Evolutionary conservation across 768 basidiomycete species (phyloP), one percentile per base, ranked within the genome.

Genomic region (Lentinula edodes): DNA sequence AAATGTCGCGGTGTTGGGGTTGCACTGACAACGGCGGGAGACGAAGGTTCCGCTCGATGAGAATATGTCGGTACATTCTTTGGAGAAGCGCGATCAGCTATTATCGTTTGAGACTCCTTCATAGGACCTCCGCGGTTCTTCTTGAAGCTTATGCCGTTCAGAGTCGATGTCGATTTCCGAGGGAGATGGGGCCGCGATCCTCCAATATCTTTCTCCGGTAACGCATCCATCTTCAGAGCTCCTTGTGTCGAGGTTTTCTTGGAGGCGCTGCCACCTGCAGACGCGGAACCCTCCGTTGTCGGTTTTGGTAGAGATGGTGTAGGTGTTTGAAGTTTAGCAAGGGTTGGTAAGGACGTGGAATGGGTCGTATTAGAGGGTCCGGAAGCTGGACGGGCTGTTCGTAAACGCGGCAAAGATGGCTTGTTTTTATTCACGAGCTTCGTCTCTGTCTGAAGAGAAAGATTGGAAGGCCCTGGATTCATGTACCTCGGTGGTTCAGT

Each of bases 181-280:
- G 39, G 20, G 6, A 18, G n/a, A 38, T 15, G 16, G n/a, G 53
- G 53, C 15, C 53, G 53, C 1, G 46, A 15, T 8, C 41, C 2
- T 23, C 41, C 58, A 8, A 34, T 16, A 23, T 50, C 20, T 16
- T 59, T 48, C 12, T 67, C 65, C 36, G 72, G 72, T 0, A 70
- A 68, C 3, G 65, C 67, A 10, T 64, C 39, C 15, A 66, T 67
- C 1, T 64, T 61, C 2, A 62, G 61, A 38, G 72, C 69, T 9
- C 70, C 67, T 45, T 74, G 71, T 41, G 70, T 69, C 0, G 77
- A 52, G 2, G 72, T 56, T 76, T 76, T 16, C 3, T 75, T 76
- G 20, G 73, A 67, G 36, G 77, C 66, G 13, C 68, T 66, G 45
- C 75, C 75, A 13, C 28, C 28, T 28, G 68, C 73, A 39, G 66